phyloP scores from a whole-genome alignment of 2,329 filamentous ascomycete species.

The Aureobasidium sp. region DNA sequence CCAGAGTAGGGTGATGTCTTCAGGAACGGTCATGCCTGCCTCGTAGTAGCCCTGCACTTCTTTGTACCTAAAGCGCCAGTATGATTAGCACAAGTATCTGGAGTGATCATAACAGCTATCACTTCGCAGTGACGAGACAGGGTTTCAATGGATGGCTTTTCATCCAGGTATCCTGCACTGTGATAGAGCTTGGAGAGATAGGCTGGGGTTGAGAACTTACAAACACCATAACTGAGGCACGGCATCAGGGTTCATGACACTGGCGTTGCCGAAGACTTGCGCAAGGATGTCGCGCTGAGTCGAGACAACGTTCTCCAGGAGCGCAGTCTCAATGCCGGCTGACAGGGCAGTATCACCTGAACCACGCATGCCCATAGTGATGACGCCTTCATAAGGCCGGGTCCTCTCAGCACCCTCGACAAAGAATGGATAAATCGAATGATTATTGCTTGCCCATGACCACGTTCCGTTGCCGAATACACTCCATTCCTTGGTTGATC shows the following conservation, averaged over 20 bases:
- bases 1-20: slow-evolving; percentile 62
- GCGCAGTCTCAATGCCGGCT: slow-evolving; percentile 49
- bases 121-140: no score
- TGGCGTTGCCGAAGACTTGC: slow-evolving; percentile 48
- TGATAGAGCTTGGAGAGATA: no score
- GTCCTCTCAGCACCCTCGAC: slow-evolving; percentile 58
- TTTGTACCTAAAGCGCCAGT: slow-evolving; percentile 46
- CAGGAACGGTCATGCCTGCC: slow-evolving; percentile 54
- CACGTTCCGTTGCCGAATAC: slow-evolving; percentile 52
- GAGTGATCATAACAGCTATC: no score
- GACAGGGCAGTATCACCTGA: slow-evolving; percentile 59
- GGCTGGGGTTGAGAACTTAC: neutral
- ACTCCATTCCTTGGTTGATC: slow-evolving; percentile 48
- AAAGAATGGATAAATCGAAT: slow-evolving; percentile 47
- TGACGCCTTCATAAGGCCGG: slow-evolving; percentile 58
- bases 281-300: slow-evolving; percentile 54
- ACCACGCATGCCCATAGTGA: slow-evolving; percentile 64
- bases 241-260: slow-evolving; percentile 40
- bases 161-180: no score
- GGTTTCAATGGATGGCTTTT: no score
- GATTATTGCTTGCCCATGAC: slow-evolving; percentile 49
- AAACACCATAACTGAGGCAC: slow-evolving; percentile 66
- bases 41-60: slow-evolving; percentile 66
- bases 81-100: neutral
- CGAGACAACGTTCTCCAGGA: slow-evolving; percentile 54